Percentiles rank a stretch among this genome's conserved stretches.
Evolutionary conservation across 495 filamentous ascomycete genomes (phyloP).

Genomic region (Xylaria grammica): DNA sequence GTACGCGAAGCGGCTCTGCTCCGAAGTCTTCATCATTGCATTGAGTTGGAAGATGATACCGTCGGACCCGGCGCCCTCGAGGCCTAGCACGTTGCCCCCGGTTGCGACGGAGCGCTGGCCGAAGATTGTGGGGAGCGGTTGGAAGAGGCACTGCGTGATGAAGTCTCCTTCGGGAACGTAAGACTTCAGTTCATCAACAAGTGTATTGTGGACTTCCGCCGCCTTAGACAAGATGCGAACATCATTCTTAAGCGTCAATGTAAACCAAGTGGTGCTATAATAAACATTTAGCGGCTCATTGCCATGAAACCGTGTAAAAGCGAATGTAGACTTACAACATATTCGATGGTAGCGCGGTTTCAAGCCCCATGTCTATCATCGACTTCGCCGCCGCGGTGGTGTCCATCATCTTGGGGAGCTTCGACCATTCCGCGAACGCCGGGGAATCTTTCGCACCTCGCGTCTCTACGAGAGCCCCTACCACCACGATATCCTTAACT

Average conservation of each 20-base stretch:
- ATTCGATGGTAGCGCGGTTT: background rate
- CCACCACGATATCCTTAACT: background rate
- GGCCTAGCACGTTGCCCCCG: slow-evolving; percentile 61
- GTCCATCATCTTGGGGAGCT: slow-evolving; percentile 25
- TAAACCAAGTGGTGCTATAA: slow-evolving; percentile 36
- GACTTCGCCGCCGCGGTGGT: slow-evolving; percentile 30
- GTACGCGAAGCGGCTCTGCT: slow-evolving; percentile 28
- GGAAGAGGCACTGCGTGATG: slow-evolving; percentile 52
- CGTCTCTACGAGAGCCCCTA: slow-evolving; percentile 19
- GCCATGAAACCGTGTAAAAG: background rate
- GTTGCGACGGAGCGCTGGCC: slow-evolving; percentile 45
- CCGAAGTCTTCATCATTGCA: slow-evolving; percentile 26
- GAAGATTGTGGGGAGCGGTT: slow-evolving; percentile 50
- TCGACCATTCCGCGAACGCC: slow-evolving; percentile 20
- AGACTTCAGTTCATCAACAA: slow-evolving; percentile 29
- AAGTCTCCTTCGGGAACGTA: slow-evolving; percentile 36
- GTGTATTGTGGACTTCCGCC: slow-evolving; percentile 25
- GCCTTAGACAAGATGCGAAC: slow-evolving; percentile 31
- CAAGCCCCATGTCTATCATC: slow-evolving; percentile 16
- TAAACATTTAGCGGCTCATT: background rate
- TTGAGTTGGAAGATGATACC: slow-evolving; percentile 26
- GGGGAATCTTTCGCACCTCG: slow-evolving; percentile 17
- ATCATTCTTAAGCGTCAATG: slow-evolving; percentile 36
- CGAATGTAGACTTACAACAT: slow-evolving; percentile 24
- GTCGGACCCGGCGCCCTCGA: slow-evolving; percentile 43